Conservation (phyloP, 345 rosid genomes). For the Raphanus raphanistrum region DNA sequence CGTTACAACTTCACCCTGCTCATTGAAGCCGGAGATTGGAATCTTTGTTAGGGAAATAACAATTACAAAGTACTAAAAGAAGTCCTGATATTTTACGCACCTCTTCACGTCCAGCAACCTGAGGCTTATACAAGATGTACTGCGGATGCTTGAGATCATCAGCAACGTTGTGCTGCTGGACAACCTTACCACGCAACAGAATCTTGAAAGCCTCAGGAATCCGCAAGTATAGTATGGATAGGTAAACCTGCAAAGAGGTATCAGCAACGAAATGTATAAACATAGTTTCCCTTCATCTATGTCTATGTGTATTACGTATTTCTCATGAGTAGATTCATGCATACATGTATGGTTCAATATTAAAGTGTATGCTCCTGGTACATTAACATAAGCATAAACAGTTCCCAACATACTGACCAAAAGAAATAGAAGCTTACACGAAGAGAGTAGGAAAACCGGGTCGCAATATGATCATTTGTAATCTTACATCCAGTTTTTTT, state of each 20-base stretch:
- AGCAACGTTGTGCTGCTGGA: constrained; percentile 82
- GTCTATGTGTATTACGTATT: constrained; percentile 4
- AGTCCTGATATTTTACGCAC: constrained; percentile 36
- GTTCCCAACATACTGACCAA: neutral
- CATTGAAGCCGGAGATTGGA: constrained; percentile 19
- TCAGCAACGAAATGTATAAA: constrained; percentile 3
- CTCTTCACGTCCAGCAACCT: constrained; percentile 62
- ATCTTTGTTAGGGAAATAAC: neutral
- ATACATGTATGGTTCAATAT: constrained; percentile 7
- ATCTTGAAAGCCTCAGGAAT: constrained; percentile 71
- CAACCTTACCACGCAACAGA: constrained; percentile 66
- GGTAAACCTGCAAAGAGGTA: constrained; percentile 56
- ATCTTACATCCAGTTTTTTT: constrained; percentile 52
- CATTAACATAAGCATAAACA: constrained; percentile 22
- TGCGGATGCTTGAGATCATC: constrained; percentile 79
- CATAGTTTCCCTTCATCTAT: constrained; percentile 16
- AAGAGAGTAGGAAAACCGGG: constrained; percentile 64
- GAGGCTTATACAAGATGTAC: constrained; percentile 86
- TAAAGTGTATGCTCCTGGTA: neutral
- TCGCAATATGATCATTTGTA: constrained; percentile 70
- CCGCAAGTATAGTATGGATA: constrained; percentile 83
- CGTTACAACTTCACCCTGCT: constrained; percentile 73
- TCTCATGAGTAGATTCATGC: constrained; percentile 9
- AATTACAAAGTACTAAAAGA: constrained; percentile 13
- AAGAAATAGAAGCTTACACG: constrained; percentile 58